These are phyloP conservation scores for Trichocomaceae sp. DNA, from an alignment of 2,329 filamentous ascomycete species.

Conservation along the genomic window DNA sequence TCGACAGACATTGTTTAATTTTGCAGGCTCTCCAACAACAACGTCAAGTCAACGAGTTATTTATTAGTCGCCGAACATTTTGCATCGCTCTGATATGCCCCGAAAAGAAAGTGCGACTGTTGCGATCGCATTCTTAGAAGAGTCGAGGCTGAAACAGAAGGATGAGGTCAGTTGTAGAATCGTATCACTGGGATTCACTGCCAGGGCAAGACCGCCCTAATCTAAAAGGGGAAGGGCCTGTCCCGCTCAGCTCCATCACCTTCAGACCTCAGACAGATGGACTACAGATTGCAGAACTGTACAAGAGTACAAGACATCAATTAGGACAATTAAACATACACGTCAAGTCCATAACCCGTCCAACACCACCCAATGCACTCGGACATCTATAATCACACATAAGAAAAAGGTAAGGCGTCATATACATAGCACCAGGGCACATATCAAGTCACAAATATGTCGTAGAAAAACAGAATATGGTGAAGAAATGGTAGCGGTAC, in stretches of 20 bases:
- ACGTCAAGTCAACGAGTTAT: background rate
- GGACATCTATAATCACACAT: background rate
- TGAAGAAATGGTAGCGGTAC: slow-evolving; percentile 1
- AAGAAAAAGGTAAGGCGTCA: background rate
- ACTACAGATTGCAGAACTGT: background rate
- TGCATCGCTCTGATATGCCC: background rate
- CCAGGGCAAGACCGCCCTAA: background rate
- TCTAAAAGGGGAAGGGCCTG: background rate
- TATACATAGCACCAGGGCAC: slow-evolving; percentile 17
- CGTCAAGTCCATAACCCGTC: background rate
- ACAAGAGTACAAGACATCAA: background rate
- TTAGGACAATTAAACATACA: background rate
- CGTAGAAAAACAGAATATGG: background rate
- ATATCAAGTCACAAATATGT: slow-evolving; percentile 18
- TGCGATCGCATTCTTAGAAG: background rate
- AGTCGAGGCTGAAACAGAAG: background rate
- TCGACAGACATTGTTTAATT: slow-evolving; percentile 26
- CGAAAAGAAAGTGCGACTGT: background rate
- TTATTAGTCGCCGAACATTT: background rate
- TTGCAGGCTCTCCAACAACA: background rate
- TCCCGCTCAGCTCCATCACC: too few relatives aligned
- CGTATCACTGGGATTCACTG: too few relatives aligned
- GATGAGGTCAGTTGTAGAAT: background rate
- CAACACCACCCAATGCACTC: slow-evolving; percentile 15
- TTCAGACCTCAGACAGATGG: background rate